Evolutionary conservation across 306 rosid species (phyloP), one percentile per base, ranked within the genome.

Genomic region (Prosopis cineraria): DNA sequence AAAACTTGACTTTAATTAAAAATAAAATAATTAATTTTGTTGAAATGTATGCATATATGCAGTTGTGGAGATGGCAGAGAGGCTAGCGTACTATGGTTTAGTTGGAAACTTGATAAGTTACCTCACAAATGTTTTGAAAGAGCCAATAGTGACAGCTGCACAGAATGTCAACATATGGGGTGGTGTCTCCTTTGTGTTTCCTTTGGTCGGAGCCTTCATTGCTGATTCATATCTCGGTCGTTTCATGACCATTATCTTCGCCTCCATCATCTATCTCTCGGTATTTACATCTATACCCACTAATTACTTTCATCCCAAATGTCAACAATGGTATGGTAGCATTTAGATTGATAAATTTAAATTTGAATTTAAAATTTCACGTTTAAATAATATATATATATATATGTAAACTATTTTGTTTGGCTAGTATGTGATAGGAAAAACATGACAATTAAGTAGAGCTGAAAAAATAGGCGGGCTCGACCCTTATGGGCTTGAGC

Each of bases 21-120:
- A n/a, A n/a, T n/a, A n/a, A n/a, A n/a, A n/a, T n/a, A n/a, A n/a
- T n/a, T n/a, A n/a, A n/a, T n/a, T 5, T 16, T 14, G 6, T 48
- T 48, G 9, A 48, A 1, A 48, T 47, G n/a, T n/a, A n/a, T 48
- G 56, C 39, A 48, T n/a, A n/a, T n/a, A n/a, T 20, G 59, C 59
- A 52, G 59, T 52, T 52, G 59, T 52, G 27, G 59, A 52, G 59
- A 52, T 52, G 29, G 59, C 59, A 52, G 59, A 52, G 59, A 52
- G 59, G 8, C 20, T 52, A n/a, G 59, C 59, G 59, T 52, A n/a
- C 29, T 22, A 7, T 20, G 59, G 59, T 20, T 20, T 52, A 22
- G 29, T 0, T 52, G 59, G 59, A 7, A 52, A 52, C 59, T 52
- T 52, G 29, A 52, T 52, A 52, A 52, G 5, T 52, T 52, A n/a